A percentile compares a stretch with the other conserved stretches of the same genome.
These are phyloP conservation scores for Metschnikowia noctiluminum DNA, from an alignment of 805 yeast genomes.

Conservation along the genomic window DNA sequence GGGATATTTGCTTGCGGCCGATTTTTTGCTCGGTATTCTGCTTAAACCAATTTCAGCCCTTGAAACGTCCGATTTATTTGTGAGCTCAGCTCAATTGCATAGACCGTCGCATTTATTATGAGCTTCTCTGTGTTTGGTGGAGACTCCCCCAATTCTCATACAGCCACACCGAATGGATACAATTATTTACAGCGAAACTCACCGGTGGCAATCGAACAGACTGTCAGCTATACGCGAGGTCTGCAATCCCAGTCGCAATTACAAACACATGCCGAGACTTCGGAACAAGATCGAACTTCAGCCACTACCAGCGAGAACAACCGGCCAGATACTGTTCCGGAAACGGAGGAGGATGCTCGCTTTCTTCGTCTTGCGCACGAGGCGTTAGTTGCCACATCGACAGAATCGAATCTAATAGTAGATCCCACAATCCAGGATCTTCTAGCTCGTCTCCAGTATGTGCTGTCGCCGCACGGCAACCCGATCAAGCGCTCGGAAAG, in stretches of 20 bases:
- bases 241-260: neutral
- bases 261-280: neutral
- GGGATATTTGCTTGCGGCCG: too few relatives aligned
- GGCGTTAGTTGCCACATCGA: slow-evolving; percentile 52
- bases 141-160: slow-evolving; percentile 12
- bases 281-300: neutral
- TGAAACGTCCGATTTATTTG: too few relatives aligned
- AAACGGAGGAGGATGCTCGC: slow-evolving; percentile 46
- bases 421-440: slow-evolving; percentile 64
- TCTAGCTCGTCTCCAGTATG: slow-evolving; percentile 57
- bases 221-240: slow-evolving; percentile 19
- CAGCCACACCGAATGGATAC: slow-evolving; percentile 14
- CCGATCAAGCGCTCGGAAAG: slow-evolving; percentile 31
- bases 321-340: neutral
- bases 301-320: too few relatives aligned
- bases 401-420: slow-evolving; percentile 39
- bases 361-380: slow-evolving; percentile 60
- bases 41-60: too few relatives aligned
- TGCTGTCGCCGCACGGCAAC: slow-evolving; percentile 57
- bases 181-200: slow-evolving; percentile 20
- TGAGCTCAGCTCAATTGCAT: neutral
- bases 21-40: too few relatives aligned
- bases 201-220: slow-evolving; percentile 21
- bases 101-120: neutral
- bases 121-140: slow-evolving; percentile 15